Evolutionary conservation across 768 basidiomycete species (phyloP).

Genomic region (Rhizopogon rudus): DNA sequence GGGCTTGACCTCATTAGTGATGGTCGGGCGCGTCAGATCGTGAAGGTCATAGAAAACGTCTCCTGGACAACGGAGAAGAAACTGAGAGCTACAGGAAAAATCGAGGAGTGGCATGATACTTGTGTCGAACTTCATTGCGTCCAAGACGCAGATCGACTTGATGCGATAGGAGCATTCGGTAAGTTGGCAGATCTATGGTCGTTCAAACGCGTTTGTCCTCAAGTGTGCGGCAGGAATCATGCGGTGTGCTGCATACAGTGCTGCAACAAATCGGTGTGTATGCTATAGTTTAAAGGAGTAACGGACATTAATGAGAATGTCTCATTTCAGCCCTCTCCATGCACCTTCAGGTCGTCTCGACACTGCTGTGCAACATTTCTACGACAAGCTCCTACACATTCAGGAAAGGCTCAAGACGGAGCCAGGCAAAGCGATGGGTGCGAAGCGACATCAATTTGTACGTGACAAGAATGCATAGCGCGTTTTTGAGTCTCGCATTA

Average conservation of each 20-base stretch:
- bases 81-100: slow-evolving; percentile 46
- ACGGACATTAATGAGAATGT: background rate
- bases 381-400: slow-evolving; percentile 81
- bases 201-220: background rate
- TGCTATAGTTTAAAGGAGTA: background rate
- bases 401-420: slow-evolving; percentile 72
- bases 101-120: slow-evolving; percentile 62
- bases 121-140: slow-evolving; percentile 80
- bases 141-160: slow-evolving; percentile 75
- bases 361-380: slow-evolving; percentile 76
- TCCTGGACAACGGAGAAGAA: slow-evolving; percentile 85
- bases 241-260: slow-evolving; percentile 64
- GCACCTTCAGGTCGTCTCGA: slow-evolving; percentile 43
- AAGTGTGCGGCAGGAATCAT: slow-evolving; percentile 41
- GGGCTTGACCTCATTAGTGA: slow-evolving; percentile 55
- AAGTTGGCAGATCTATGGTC: slow-evolving; percentile 1
- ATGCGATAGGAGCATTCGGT: slow-evolving; percentile 83
- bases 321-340: slow-evolving; percentile 33
- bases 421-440: slow-evolving; percentile 61
- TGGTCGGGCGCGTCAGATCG: slow-evolving; percentile 51
- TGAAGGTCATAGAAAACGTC: slow-evolving; percentile 68
- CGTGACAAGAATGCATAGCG: slow-evolving; percentile 11
- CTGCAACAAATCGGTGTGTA: slow-evolving; percentile 44
- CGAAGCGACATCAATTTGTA: slow-evolving; percentile 69
- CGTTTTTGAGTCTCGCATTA: slow-evolving; percentile 4